Evolutionary conservation across 805 yeast genomes (phyloP).

Genomic region (Yamadazyma sp.): DNA sequence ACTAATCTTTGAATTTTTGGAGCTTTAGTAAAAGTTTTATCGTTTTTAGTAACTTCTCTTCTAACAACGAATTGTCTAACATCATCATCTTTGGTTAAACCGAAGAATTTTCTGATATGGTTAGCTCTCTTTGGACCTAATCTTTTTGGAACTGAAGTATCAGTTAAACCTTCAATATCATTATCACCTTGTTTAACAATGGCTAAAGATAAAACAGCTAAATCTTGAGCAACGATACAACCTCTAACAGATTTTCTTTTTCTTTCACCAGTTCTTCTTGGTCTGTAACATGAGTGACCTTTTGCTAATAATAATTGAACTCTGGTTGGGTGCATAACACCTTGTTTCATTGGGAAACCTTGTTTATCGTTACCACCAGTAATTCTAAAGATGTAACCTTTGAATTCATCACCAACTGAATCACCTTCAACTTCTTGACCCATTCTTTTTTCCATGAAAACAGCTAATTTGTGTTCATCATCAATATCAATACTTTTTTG

Average conservation of each 20-base stretch:
- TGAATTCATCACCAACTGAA: conserved; percentile 97
- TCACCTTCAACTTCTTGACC: conserved; percentile 99
- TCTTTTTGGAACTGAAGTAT: conserved; percentile 94
- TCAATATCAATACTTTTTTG: conserved; percentile 97
- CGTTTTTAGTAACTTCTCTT: conserved; percentile 98
- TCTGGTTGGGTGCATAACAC: conserved; percentile 99
- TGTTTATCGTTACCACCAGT: conserved; percentile 99
- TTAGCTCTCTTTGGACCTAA: conserved; percentile 99
- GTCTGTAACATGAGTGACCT: conserved; percentile 99
- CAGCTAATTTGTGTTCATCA: conserved; percentile 98
- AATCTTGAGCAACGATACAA: conserved; percentile 96
- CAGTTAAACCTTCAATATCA: conserved; percentile 95
- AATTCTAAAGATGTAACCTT: conserved; percentile 98
- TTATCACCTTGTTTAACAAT: conserved; percentile 96
- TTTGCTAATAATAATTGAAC: conserved; percentile 91
- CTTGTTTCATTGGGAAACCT: conserved; percentile 99
- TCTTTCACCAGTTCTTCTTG: conserved; percentile 99
- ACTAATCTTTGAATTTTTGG: conserved; percentile 99
- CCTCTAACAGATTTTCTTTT: conserved; percentile 99
- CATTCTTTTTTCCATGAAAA: conserved; percentile 98
- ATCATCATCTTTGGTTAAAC: conserved; percentile 92
- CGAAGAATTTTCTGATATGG: conserved; percentile 99
- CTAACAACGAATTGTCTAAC: conserved; percentile 89
- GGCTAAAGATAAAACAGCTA: conserved; percentile 91
- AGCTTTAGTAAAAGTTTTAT: conserved; percentile 98